phyloP scores from a whole-genome alignment of 2,329 filamentous ascomycete genomes.

The Aspergillus aculeatinus region DNA sequence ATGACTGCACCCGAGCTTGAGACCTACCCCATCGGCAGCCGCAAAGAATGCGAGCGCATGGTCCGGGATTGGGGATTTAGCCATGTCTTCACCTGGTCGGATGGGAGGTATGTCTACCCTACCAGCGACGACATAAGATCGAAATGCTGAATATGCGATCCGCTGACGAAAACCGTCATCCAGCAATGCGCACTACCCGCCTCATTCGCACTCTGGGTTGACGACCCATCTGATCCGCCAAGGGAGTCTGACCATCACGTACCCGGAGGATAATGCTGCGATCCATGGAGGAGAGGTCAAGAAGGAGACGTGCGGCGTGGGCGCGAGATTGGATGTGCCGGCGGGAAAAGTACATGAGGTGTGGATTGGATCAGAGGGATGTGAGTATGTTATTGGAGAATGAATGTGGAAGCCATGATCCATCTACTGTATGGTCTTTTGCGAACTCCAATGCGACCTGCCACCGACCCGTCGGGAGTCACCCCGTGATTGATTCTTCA shows the following conservation, averaged over 20 bases:
- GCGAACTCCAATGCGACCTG: too few relatives aligned
- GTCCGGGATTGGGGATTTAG: constrained; percentile 60
- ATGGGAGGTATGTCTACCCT: constrained; percentile 50
- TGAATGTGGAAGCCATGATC: constrained; percentile 18
- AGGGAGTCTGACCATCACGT: constrained; percentile 58
- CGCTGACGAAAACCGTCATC: neutral
- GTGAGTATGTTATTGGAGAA: constrained; percentile 62
- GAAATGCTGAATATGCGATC: neutral
- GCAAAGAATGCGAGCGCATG: constrained; percentile 52
- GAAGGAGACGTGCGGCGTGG: constrained; percentile 57
- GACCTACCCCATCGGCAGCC: constrained; percentile 34
- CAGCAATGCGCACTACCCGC: constrained; percentile 60
- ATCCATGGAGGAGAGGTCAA: constrained; percentile 29
- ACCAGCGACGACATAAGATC: too few relatives aligned
- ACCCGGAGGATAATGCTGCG: constrained; percentile 50
- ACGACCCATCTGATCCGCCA: constrained; percentile 62
- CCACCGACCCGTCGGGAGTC: too few relatives aligned
- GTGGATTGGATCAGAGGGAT: constrained; percentile 59
- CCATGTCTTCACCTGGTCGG: constrained; percentile 62
- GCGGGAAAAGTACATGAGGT: constrained; percentile 59
- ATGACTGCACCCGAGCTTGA: constrained; percentile 6
- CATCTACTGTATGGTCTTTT: too few relatives aligned
- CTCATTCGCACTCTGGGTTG: constrained; percentile 55
- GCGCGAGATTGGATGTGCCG: constrained; percentile 58
- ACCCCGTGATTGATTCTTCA: too few relatives aligned